phyloP scores from a whole-genome alignment of 2,329 filamentous ascomycete genomes.

The Alternaria conjuncta region DNA sequence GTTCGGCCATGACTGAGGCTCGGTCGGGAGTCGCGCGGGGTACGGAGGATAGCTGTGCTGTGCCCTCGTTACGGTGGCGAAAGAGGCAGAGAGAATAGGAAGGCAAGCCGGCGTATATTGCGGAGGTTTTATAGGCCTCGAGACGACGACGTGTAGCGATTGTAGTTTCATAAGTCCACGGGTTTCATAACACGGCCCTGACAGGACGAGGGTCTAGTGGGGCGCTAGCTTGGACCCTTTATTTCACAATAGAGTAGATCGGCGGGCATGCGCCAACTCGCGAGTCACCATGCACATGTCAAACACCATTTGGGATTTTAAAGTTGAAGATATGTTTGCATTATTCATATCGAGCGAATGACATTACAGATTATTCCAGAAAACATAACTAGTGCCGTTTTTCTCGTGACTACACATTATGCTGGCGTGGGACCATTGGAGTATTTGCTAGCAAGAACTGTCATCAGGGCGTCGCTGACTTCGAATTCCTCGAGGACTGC shows the following conservation, averaged over 20 bases:
- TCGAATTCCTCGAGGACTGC: slow-evolving; percentile 76
- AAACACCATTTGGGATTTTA: background rate
- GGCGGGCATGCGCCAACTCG: background rate
- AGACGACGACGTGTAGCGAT: slow-evolving; percentile 8
- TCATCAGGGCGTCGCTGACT: slow-evolving; percentile 77
- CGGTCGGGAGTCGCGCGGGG: background rate
- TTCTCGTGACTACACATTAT: slow-evolving; percentile 18
- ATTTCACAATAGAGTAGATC: background rate
- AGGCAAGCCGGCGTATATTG: background rate
- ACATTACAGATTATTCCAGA: slow-evolving; percentile 28
- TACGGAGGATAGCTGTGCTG: slow-evolving; percentile 2
- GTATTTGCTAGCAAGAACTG: slow-evolving; percentile 67
- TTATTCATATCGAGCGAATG: slow-evolving; percentile 18
- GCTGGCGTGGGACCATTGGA: slow-evolving; percentile 20
- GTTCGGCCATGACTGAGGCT: slow-evolving; percentile 44
- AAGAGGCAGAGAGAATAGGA: background rate
- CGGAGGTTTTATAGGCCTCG: background rate
- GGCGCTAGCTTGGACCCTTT: slow-evolving; percentile 11
- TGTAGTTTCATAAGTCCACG: slow-evolving; percentile 11
- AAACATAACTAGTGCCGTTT: slow-evolving; percentile 5
- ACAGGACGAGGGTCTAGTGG: slow-evolving; percentile 1
- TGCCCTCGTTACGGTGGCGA: background rate
- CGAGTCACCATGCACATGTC: background rate
- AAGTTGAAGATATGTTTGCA: slow-evolving; percentile 12
- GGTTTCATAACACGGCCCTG: background rate